Base-by-base conservation (phyloP, 1,284 basidiomycete species). In the Tausonia pullulans region DNA sequence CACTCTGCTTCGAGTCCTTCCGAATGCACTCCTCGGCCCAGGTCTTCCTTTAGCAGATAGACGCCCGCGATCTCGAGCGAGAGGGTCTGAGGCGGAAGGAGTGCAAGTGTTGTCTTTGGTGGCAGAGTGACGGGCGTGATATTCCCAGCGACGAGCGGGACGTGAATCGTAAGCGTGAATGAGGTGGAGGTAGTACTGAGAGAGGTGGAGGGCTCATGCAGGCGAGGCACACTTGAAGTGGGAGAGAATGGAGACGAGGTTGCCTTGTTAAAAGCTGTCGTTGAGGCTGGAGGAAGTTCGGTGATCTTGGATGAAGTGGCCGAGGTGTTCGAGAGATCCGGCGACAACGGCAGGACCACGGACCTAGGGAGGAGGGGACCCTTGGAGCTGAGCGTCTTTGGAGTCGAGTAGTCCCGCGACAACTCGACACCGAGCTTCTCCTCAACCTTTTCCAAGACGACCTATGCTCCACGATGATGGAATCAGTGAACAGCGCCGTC, bases 281-380 rank as follows among this genome's bases (percentile, higher is more conserved):
- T 27, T 27, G 27, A 27, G 13, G 55, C 2, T 9, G 55, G 5
- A 10, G 43, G 13, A 7, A 43, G 55, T n/a, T 40, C 16, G 55
- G 45, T 57, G 43, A 45, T 27, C 2, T 46, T 39, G 1, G 50
- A 16, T 13, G 60, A 54, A 8, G 53, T 16, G 7, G 61, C 6
- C 16, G 46, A 40, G 3, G 62, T 7, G 9, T 13, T 41, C 9
- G 41, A 4, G 50, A 13, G 11, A 48, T 27, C 48, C 5, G 58
- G 44, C 14, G 16, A 14, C 5, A 45, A 59, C 6, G 64, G 64
- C 5, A 65, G 55, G 44, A 65, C 40, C 27, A 65, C 64, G 10
- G 64, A 56, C 11, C 64, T 55, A 44, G 60, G 49, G 11, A 62
- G 39, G n/a, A 65, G 64, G n/a, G 64, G 64, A 4, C 64, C 64